Conservation (phyloP, 179 eudicot species). For the Amaranthus tricolor region DNA sequence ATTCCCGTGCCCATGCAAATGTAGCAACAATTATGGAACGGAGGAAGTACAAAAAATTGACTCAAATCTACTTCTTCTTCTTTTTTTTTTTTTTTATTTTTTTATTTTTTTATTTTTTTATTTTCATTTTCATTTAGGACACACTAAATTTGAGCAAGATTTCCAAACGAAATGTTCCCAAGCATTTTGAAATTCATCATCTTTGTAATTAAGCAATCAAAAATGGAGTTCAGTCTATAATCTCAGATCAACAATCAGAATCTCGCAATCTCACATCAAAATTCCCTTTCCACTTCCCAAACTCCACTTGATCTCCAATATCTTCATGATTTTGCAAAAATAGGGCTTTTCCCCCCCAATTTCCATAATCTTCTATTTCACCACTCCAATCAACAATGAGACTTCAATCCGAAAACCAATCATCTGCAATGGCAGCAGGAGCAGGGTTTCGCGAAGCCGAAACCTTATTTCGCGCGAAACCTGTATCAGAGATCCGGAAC, state of each 20-base stretch:
- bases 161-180: no score
- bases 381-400: conserved; percentile 24
- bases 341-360: neutral
- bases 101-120: no score
- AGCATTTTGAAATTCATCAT: no score
- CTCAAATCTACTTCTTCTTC: no score
- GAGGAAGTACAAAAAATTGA: no score
- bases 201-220: neutral
- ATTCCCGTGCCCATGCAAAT: no score
- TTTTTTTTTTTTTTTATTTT: no score
- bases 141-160: no score
- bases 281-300: neutral
- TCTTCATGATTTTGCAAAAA: neutral
- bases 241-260: conserved; percentile 7
- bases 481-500: conserved; percentile 77
- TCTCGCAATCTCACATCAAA: neutral
- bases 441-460: conserved; percentile 57
- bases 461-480: conserved; percentile 66
- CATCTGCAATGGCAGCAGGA: conserved; percentile 31
- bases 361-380: neutral
- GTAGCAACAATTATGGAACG: no score
- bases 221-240: conserved; percentile 4
- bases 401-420: conserved; percentile 29
- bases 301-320: conserved; percentile 6
- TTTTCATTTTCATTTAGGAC: no score